Evolutionary conservation across 768 basidiomycete species (phyloP).

Genomic region (Xerocomellus chrysenteron): DNA sequence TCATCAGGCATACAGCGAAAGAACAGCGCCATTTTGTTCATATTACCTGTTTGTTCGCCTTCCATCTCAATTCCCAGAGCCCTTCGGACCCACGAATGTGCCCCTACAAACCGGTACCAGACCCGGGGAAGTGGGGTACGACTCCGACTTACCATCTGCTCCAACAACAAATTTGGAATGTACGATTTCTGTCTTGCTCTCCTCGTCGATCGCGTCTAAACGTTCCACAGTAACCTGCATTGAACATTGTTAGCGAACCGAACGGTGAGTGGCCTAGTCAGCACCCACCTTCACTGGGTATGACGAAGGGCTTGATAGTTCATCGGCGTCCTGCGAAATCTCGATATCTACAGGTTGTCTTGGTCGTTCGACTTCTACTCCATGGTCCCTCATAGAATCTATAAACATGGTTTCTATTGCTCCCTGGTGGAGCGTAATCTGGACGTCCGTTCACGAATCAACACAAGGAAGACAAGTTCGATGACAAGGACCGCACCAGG

Average conservation of each 20-base stretch:
- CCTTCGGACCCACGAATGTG: slow-evolving; percentile 49
- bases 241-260: neutral
- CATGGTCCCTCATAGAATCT: slow-evolving; percentile 36
- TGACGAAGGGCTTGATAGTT: slow-evolving; percentile 33
- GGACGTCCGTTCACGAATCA: neutral
- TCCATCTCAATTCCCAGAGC: slow-evolving; percentile 43
- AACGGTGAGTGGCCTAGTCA: neutral
- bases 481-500: slow-evolving; percentile 42
- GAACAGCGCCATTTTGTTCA: neutral
- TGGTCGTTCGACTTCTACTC: slow-evolving; percentile 38
- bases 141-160: slow-evolving; percentile 29
- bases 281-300: slow-evolving; percentile 32
- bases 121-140: no score
- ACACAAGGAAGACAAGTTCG: neutral
- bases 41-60: slow-evolving; percentile 46
- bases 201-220: slow-evolving; percentile 28
- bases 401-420: slow-evolving; percentile 43
- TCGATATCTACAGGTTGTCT: slow-evolving; percentile 32
- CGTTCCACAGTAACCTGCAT: slow-evolving; percentile 25
- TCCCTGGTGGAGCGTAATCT: slow-evolving; percentile 42
- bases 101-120: slow-evolving; percentile 24
- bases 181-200: slow-evolving; percentile 31
- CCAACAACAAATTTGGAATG: slow-evolving; percentile 38
- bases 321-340: slow-evolving; percentile 36
- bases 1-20: neutral